Base-by-base conservation (phyloP, 495 filamentous ascomycete species). In the Hypoxylon perforatum region DNA sequence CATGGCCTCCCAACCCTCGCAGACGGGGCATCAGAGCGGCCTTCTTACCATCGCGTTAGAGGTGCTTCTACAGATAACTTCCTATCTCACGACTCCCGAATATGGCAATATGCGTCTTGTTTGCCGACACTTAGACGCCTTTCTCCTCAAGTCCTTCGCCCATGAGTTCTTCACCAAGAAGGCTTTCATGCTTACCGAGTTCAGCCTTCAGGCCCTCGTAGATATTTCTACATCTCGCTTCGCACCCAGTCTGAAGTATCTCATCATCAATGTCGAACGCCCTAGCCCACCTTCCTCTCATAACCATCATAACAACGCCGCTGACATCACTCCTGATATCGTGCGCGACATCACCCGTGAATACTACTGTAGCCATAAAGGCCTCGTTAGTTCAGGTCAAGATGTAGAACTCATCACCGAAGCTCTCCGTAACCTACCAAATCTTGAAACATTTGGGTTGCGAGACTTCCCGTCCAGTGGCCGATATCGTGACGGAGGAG, bases 121-220 rank as follows among this genome's bases (percentile, higher is more conserved):
- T 7, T 85, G 82, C 75, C 81, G 73, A 55, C 50, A 60, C 19
- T 45, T 85, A n/a, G 84, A 86, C 50, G 65, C 45, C 6, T 50
- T 61, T 4, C 69, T 85, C 14, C 81, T 78, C 70, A 61, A 78
- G 55, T 70, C 57, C 21, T 87, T 87, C 63, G 66, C 80, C 9
- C 70, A 71, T 18, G 84, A 86, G 64, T 87, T 85, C 75, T 87
- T 87, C 69, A 72, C 76, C 17, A 85, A 84, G 66, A 80, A 80
- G 46, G 81, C 85, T 66, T 87, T 87, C 73, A 82, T 85, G 78
- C 67, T 84, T 58, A 78, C 75, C 9, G 66, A 77, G 21, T 72
- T 70, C 49, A 84, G 82, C 62, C 76, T 87, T 4, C 68, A 80
- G 57, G 75, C 81, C 0, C 77, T 87, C 21, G 65, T 85, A 25